Percentiles rank a stretch among this genome's conserved stretches.
Conservation (phyloP, 1,139 yeast species). For the Taphrina sp. region DNA sequence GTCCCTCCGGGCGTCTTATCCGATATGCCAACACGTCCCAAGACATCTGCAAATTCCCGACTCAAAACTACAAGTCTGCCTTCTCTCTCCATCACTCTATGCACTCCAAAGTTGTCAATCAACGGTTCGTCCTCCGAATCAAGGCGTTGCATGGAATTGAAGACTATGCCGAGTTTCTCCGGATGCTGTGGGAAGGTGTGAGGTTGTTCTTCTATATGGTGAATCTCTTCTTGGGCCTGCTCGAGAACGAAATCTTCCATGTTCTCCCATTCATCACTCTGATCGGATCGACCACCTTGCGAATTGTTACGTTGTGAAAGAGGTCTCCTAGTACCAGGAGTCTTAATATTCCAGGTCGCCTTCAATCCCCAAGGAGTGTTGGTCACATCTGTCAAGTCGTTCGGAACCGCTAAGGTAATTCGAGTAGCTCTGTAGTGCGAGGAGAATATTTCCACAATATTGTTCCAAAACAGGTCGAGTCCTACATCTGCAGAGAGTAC, state of each 20-base stretch:
- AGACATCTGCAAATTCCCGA: constrained; percentile 40
- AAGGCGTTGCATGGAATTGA: constrained; percentile 39
- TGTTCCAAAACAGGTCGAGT: constrained; percentile 43
- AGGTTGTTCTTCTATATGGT: background rate
- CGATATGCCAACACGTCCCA: constrained; percentile 12
- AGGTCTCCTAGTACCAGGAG: background rate
- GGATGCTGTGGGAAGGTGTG: too few relatives aligned
- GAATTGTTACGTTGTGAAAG: background rate
- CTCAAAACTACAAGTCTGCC: constrained; percentile 42
- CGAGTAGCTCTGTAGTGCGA: constrained; percentile 42
- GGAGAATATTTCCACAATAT: constrained; percentile 41
- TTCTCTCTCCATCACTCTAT: constrained; percentile 40
- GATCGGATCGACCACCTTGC: constrained; percentile 1
- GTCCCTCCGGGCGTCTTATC: constrained; percentile 24
- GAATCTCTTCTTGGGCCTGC: background rate
- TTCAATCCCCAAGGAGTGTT: constrained; percentile 46
- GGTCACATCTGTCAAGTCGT: constrained; percentile 44
- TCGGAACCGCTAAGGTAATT: constrained; percentile 42
- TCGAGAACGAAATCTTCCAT: constrained; percentile 22
- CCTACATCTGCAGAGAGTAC: constrained; percentile 43
- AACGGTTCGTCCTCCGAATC: constrained; percentile 44
- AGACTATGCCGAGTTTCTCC: constrained; percentile 14
- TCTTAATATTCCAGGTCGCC: constrained; percentile 38
- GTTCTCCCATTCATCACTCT: constrained; percentile 28
- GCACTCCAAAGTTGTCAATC: constrained; percentile 43